Conservation (phyloP, 495 filamentous ascomycete species). For the Xylaria cubensis region DNA sequence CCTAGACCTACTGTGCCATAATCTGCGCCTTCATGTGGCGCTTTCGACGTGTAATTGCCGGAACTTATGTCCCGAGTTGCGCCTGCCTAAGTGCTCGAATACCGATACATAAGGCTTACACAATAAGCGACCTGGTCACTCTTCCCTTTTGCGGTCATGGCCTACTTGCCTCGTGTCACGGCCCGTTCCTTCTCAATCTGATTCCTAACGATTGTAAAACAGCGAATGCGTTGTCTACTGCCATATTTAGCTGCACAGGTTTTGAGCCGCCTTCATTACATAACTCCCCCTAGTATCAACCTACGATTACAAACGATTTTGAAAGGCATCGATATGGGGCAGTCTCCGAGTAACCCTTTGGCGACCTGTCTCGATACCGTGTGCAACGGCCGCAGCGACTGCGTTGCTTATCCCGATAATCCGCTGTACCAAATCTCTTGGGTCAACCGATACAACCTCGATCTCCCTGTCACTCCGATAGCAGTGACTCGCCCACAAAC, state of each 20-base stretch:
- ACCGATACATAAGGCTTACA: conserved; percentile 2
- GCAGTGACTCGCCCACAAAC: conserved; percentile 67
- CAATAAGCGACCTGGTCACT: background rate
- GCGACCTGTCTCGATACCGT: conserved; percentile 49
- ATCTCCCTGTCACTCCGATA: conserved; percentile 63
- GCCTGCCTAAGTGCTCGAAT: background rate
- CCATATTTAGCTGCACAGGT: background rate
- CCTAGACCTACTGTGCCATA: background rate
- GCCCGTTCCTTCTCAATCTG: background rate
- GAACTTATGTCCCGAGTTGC: background rate
- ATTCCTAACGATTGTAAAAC: background rate
- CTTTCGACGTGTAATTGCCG: background rate
- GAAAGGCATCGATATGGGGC: conserved; percentile 32
- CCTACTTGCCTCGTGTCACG: background rate
- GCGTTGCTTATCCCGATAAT: conserved; percentile 48
- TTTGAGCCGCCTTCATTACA: conserved; percentile 14
- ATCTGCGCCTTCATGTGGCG: background rate
- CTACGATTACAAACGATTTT: conserved; percentile 6
- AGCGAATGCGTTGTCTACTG: background rate
- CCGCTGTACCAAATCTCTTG: conserved; percentile 50
- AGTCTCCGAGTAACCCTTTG: conserved; percentile 40
- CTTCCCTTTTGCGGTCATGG: background rate
- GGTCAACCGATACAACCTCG: conserved; percentile 68
- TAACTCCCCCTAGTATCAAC: conserved; percentile 13
- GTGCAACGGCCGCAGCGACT: conserved; percentile 48